These are phyloP conservation scores for Trichosporon sp. DNA, from an alignment of 1,284 basidiomycete species.

Conservation along the genomic window DNA sequence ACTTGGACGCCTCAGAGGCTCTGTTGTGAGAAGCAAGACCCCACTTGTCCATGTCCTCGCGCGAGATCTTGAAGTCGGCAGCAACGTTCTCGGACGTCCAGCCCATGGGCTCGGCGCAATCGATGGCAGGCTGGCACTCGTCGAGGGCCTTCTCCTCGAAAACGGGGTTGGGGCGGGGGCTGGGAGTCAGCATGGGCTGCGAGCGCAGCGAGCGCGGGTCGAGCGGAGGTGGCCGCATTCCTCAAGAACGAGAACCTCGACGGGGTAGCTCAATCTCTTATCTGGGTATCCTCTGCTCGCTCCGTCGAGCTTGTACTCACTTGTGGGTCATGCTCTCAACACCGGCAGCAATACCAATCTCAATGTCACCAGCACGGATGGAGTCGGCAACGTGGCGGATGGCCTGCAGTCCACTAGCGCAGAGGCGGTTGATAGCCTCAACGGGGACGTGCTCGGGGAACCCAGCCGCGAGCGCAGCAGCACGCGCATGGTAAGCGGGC, in stretches of 20 bases:
- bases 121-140: constrained; percentile 65
- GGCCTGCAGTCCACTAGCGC: constrained; percentile 78
- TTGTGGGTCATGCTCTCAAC: constrained; percentile 75
- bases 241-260: no score
- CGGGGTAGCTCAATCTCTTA: no score
- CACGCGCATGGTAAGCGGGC: constrained; percentile 34
- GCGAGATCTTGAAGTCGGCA: constrained; percentile 69
- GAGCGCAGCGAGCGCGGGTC: no score
- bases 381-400: constrained; percentile 67
- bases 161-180: constrained; percentile 71
- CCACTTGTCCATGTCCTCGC: constrained; percentile 77
- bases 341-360: constrained; percentile 75
- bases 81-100: constrained; percentile 90
- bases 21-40: constrained; percentile 79
- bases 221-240: no score
- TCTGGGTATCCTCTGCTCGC: no score
- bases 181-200: constrained; percentile 44
- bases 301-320: constrained; percentile 20
- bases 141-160: constrained; percentile 76
- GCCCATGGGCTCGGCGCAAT: constrained; percentile 85
- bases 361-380: constrained; percentile 68
- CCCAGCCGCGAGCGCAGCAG: constrained; percentile 32
- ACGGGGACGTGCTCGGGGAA: constrained; percentile 66
- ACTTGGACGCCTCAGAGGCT: constrained; percentile 64
- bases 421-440: constrained; percentile 77